Evolutionary conservation across 2,329 filamentous ascomycete genomes (phyloP), one percentile per base, ranked within the genome.

Genomic region (Claviceps sp.): DNA sequence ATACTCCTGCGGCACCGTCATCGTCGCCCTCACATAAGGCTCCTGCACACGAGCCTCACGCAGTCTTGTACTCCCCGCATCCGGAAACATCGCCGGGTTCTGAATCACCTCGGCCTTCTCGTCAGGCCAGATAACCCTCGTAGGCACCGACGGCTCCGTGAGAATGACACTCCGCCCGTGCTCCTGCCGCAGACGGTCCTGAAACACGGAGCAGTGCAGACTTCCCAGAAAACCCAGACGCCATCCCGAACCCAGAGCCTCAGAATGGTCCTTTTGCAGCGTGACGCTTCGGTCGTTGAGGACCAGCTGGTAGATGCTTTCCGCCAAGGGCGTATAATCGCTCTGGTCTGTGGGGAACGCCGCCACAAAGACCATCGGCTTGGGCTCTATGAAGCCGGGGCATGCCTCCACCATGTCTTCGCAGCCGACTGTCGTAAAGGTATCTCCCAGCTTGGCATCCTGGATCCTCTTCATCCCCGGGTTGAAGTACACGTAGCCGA

Each of bases 341-440:
- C 83, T 75, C 59, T 95, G 89, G 62, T 98, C 90, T 0, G 90
- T 89, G 0, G 93, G 93, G 61, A 95, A 98, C 0, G 93, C 93
- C 1, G 91, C 90, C 4, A 98, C 93, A 60, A 98, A 98, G 4
- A 98, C 93, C 93, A 98, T 98, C 5, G 90, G 86, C 67, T 98
- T 95, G 1, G 93, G 91, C 66, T 98, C 93, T 64, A 95, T 91
- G 55, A 98, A 98, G 2, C 91, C 93, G 0, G 89, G 89, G 51
- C 90, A 84, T 13, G 87, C 82, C 65, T 90, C 77, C 2, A 98
- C 89, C 0, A 76, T 62, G 54, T 81, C 79, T 68, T 95, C 87
- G 22, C 73, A 81, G 2, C 88, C 89, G 3, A 89, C 77, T 1
- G 79, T 86, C 0, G 93, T 97, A 61, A 89, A 95, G 0, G 93